Evolutionary conservation across 139 green algal genomes (phyloP).

Genomic region (Deuterostichococcus epilithicus): DNA sequence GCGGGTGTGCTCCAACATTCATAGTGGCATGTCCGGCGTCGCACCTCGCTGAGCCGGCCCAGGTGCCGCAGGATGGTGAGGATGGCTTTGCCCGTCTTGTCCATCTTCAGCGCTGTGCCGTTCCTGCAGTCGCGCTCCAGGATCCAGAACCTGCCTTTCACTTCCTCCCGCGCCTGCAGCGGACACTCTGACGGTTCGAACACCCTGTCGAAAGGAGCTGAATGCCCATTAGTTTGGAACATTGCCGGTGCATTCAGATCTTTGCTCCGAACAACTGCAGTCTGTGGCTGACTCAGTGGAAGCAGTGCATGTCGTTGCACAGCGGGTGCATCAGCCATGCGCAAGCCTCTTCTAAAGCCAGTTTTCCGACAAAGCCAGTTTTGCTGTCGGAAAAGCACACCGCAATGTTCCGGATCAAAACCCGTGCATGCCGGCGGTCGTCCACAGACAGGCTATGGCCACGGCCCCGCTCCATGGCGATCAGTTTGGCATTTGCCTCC

Average conservation of each 20-base stretch:
- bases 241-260: not conserved
- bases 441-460: conserved; percentile 32
- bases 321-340: too few species aligned
- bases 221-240: too few species aligned
- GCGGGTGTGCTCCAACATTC: too few species aligned
- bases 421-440: conserved; percentile 59
- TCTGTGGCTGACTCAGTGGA: not conserved
- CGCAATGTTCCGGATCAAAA: conserved; percentile 45
- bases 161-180: conserved; percentile 42
- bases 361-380: too few species aligned
- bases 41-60: conserved; percentile 57
- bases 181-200: not conserved
- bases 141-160: conserved; percentile 61
- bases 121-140: conserved; percentile 63
- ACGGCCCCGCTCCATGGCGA: conserved; percentile 26
- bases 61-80: conserved; percentile 73
- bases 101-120: conserved; percentile 39
- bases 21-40: too few species aligned
- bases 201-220: not conserved
- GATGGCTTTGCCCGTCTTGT: conserved; percentile 72
- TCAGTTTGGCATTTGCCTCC: conserved; percentile 38
- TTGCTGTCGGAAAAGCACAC: conserved; percentile 21
- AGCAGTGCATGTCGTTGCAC: conserved; percentile 7
- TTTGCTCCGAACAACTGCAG: not conserved
- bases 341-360: not conserved